These are phyloP conservation scores for Prototheca wickerhamii DNA, from an alignment of 163 green algal species.

Conservation along the genomic window DNA sequence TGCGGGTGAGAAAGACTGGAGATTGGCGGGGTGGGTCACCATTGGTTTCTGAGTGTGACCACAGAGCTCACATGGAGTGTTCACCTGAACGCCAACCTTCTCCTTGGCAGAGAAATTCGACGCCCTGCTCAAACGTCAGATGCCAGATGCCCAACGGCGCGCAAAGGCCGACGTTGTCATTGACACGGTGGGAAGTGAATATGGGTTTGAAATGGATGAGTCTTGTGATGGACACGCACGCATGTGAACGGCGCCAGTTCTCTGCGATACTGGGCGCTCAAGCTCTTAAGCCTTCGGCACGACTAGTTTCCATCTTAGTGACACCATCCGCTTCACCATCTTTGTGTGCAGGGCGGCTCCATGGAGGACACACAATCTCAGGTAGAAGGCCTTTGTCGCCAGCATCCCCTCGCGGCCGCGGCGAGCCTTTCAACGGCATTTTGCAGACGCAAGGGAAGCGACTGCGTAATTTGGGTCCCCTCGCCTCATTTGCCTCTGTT, in stretches of 20 bases:
- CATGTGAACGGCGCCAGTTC: too few species aligned
- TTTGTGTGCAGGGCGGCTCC: neutral
- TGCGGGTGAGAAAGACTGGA: neutral
- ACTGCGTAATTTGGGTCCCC: too few species aligned
- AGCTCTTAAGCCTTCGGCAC: too few species aligned
- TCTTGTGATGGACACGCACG: neutral
- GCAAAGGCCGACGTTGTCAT: conserved; percentile 23
- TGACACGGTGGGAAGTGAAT: conserved; percentile 9
- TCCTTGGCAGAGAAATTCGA: conserved; percentile 11
- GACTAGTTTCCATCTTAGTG: too few species aligned
- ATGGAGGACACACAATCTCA: neutral
- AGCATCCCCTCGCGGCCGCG: neutral
- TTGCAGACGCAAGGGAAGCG: neutral
- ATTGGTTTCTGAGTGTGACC: too few species aligned
- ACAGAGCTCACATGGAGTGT: too few species aligned
- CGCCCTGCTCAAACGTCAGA: conserved; percentile 17
- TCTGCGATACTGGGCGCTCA: too few species aligned
- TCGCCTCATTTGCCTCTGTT: too few species aligned
- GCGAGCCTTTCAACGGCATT: neutral
- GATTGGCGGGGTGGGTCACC: neutral
- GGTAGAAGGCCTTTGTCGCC: neutral
- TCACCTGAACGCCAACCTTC: too few species aligned
- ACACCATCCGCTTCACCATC: neutral
- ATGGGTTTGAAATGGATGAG: neutral
- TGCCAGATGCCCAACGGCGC: conserved; percentile 20